Base-by-base conservation (phyloP, 371 early-diverging fungal species). In the Saksenaea vasiformis region DNA sequence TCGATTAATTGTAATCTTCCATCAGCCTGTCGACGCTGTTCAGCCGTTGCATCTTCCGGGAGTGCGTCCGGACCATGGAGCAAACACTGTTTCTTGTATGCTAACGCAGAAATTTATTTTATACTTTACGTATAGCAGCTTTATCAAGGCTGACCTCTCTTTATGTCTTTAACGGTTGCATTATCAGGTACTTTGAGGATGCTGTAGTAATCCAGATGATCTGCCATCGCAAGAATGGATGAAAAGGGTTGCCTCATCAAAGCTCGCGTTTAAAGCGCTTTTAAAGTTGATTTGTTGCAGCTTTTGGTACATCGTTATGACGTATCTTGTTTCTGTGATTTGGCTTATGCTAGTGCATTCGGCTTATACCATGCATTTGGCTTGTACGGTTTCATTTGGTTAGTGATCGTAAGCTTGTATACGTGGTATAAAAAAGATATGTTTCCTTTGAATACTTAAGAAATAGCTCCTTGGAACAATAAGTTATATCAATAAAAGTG, bases 21-120 rank as follows among this genome's bases (percentile, higher is more conserved):
- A 7, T 88, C 88, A 71, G 88, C 90, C 71, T 90, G 85, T 58
- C 84, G 84, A 35, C 87, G 80, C 35, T 89, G 91, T 11, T 75
- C 61, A 37, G 87, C 85, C 47, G 61, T 85, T 69, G 69, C 87
- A 75, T 51, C 66, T 8, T 78, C 68, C 38, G 76, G 61, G 38
- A 91, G 86, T 64, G 91, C 93, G 71, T 94, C 94, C 0, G 94
- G 94, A 62, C 90, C 92, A 61, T 80, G 76, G 15, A 84, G 74
- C 56, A 92, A 80, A 15, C 91, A 91, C 71, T 94, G 84, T 66
- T 87, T 87, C 51, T 91, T 85, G 77, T 91, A 97, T 19, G 94
- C 94, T 74, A 8, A 17, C 17, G 19, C n/a, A 27, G n/a, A n/a
- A 13, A 55, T 8, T 3, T 31, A 34, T 39, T 60, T 17, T 28